phyloP scores from a whole-genome alignment of 768 basidiomycete genomes.

The Pseudohyphozyma bogoriensis region DNA sequence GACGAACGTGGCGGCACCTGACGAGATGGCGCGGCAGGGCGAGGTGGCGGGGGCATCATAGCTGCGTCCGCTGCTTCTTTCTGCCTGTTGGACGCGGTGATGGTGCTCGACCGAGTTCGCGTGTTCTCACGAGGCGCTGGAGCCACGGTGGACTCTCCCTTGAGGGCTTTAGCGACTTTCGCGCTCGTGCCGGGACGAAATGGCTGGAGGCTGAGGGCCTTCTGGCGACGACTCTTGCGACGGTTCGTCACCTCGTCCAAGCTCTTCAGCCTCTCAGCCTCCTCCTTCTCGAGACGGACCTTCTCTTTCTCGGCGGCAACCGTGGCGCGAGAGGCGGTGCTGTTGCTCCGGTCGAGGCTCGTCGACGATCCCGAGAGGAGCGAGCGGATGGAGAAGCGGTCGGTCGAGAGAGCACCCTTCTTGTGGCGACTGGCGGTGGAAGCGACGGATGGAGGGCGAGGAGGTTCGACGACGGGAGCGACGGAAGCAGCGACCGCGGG shows the following conservation, averaged over 20 bases:
- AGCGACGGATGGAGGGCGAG: slow-evolving; percentile 4
- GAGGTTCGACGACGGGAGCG: not conserved
- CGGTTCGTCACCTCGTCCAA: slow-evolving; percentile 26
- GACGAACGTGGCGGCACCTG: slow-evolving; percentile 3
- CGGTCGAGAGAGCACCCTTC: slow-evolving; percentile 16
- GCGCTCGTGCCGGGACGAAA: slow-evolving; percentile 19
- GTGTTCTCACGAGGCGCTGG: not conserved
- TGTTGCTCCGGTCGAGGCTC: not conserved
- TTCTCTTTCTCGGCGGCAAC: not conserved
- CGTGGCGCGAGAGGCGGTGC: not conserved
- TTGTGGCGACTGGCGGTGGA: slow-evolving; percentile 21
- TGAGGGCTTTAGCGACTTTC: slow-evolving; percentile 15
- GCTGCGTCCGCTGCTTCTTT: not conserved
- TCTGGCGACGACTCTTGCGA: slow-evolving; percentile 41
- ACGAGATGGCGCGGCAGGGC: not conserved
- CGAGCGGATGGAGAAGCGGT: slow-evolving; percentile 29
- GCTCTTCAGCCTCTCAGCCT: not conserved
- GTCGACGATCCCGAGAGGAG: slow-evolving; percentile 23
- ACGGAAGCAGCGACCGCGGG: not conserved
- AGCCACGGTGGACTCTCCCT: slow-evolving; percentile 6
- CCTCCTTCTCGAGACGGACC: not conserved
- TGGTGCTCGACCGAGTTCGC: slow-evolving; percentile 13
- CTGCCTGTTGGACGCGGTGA: not conserved
- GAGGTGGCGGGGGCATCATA: not conserved
- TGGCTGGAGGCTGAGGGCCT: slow-evolving; percentile 60